Conservation (phyloP, 2,329 filamentous ascomycete species). For the Colletotrichum gloeosporioides region DNA sequence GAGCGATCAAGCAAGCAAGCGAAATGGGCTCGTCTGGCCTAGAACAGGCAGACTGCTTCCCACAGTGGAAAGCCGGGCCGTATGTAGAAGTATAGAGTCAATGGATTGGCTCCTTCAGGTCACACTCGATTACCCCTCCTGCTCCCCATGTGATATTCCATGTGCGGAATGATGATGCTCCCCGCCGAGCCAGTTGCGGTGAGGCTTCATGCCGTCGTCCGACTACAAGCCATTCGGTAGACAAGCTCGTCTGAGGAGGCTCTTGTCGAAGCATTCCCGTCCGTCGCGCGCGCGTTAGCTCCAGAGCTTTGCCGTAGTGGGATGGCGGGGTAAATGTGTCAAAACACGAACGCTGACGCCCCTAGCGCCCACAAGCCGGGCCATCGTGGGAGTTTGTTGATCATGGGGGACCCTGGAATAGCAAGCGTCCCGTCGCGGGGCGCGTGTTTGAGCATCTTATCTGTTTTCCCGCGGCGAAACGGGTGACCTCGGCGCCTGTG, state of each 20-base stretch:
- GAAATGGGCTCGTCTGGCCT: slow-evolving; percentile 11
- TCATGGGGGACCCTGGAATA: not conserved
- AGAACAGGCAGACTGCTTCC: slow-evolving; percentile 8
- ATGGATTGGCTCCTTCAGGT: slow-evolving; percentile 5
- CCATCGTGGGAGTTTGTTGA: not conserved
- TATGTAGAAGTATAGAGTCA: slow-evolving; percentile 19
- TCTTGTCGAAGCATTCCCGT: not conserved
- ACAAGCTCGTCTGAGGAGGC: not conserved
- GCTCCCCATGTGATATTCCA: not conserved
- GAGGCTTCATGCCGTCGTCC: not conserved
- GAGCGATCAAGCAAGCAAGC: not conserved
- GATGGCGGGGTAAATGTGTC: slow-evolving; percentile 15
- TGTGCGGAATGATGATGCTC: no score
- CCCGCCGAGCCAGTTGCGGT: not conserved
- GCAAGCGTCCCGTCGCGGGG: not conserved
- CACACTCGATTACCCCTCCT: not conserved
- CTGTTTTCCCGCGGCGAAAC: not conserved
- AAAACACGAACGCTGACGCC: not conserved
- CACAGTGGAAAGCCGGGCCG: slow-evolving; percentile 6
- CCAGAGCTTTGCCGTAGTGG: not conserved
- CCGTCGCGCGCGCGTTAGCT: not conserved
- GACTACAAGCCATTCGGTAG: not conserved
- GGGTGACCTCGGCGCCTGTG: not conserved
- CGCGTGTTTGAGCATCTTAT: not conserved
- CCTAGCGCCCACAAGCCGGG: not conserved